Evolutionary conservation across 1,284 basidiomycete species (phyloP).

Genomic region (Hortiboletus rubellus): DNA sequence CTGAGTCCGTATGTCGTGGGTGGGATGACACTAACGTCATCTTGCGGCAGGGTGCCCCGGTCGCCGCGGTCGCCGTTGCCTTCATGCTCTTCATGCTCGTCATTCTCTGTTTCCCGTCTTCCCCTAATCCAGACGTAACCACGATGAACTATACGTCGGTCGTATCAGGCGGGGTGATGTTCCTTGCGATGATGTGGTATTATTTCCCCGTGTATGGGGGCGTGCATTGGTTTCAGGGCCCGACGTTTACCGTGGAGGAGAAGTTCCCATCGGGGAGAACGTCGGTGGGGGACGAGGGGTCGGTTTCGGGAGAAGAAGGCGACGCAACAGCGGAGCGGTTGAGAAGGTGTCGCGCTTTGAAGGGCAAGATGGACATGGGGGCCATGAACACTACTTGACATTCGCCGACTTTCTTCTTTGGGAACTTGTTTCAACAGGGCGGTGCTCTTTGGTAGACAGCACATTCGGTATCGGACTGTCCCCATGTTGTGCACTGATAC

Average conservation of each 20-base stretch:
- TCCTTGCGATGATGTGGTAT: slow-evolving; percentile 26
- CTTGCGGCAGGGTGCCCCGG: slow-evolving; percentile 23
- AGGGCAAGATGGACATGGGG: background rate
- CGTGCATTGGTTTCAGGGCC: slow-evolving; percentile 30
- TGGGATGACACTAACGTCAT: background rate
- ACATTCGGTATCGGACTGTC: no score
- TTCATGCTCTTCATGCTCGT: slow-evolving; percentile 35
- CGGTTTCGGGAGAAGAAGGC: background rate
- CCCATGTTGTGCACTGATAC: no score
- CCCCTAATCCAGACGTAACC: slow-evolving; percentile 9
- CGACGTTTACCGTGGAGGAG: slow-evolving; percentile 7
- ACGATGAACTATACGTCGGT: slow-evolving; percentile 36
- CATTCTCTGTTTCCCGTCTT: slow-evolving; percentile 30
- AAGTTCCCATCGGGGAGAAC: background rate
- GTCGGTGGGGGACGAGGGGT: background rate
- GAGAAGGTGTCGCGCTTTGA: background rate
- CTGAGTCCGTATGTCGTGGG: no score
- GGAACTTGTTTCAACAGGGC: no score
- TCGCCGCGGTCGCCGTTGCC: slow-evolving; percentile 25
- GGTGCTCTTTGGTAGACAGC: no score
- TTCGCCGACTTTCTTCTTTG: no score
- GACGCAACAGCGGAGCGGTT: background rate
- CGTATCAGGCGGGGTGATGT: slow-evolving; percentile 29
- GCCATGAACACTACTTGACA: no score
- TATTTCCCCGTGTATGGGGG: slow-evolving; percentile 32